Evolutionary conservation across 2,329 filamentous ascomycete genomes (phyloP), one percentile per base, ranked within the genome.

Genomic region (Arthroderma sp.): DNA sequence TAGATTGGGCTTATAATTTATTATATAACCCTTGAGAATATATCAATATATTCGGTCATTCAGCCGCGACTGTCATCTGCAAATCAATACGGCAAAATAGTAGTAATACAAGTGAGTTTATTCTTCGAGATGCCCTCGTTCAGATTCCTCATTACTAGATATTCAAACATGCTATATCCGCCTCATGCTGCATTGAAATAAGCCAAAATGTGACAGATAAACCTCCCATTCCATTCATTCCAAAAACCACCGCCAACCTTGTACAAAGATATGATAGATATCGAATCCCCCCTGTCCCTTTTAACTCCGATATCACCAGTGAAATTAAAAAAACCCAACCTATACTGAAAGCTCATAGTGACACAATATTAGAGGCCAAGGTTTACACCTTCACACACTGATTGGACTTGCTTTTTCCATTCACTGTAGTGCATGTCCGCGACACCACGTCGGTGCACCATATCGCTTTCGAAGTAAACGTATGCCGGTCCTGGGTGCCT

Each of bases 391-490:
- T 66, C 63, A 56, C 72, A 74, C 23, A 73, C 67, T 54, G 69
- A 66, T 57, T 65, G 59, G 56, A 70, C 63, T 54, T 69, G 65
- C 17, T 67, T 63, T 57, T 70, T 66, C 72, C 72, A 74, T 25
- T 66, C 58, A 2, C 67, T 67, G 62, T 70, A 74, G 41, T 70
- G 61, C 28, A 66, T 63, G 57, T 71, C 73, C 15, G 61, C 60
- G 13, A 63, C 62, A 2, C 41, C 19, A 66, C 68, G 71, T 54
- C 63, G 65, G 13, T 67, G 66, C 1, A 68, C 66, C 2, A 63
- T 62, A 53, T 72, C 68, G 57, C 65, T 66, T 23, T 73, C 68
- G 58, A 74, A 74, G 57, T 69, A 71, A 3, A 74, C 70, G 64
- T 74, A 74, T 1, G 66, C 71, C 64, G 17, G 66, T 63, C 37